Evolutionary conservation across 768 basidiomycete species (phyloP).

Genomic region (Lactarius sp.): DNA sequence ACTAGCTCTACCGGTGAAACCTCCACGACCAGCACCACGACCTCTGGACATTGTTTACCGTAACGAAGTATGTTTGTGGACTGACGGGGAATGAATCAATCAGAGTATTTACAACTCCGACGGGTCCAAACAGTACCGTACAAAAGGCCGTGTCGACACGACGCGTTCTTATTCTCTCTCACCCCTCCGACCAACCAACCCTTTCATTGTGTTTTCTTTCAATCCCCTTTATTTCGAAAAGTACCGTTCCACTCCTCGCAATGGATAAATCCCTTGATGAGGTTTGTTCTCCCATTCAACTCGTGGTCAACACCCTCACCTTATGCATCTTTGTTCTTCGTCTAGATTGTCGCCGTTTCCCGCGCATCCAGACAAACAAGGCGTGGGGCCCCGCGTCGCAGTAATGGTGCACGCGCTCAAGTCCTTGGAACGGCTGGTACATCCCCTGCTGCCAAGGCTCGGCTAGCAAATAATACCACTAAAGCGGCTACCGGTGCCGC

Average conservation of each 20-base stretch:
- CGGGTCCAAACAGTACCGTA: conserved; percentile 12
- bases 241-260: conserved; percentile 20
- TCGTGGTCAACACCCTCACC: conserved; percentile 28
- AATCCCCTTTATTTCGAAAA: neutral
- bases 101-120: conserved; percentile 26
- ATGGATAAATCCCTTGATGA: conserved; percentile 88
- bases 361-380: conserved; percentile 37
- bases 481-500: conserved; percentile 36
- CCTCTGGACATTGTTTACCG: conserved; percentile 43
- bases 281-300: conserved; percentile 39
- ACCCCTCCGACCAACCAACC: conserved; percentile 11
- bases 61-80: neutral
- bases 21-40: conserved; percentile 43
- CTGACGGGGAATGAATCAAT: too few relatives aligned
- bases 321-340: conserved; percentile 26
- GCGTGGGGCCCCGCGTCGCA: conserved; percentile 41
- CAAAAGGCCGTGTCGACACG: conserved; percentile 4
- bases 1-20: conserved; percentile 50
- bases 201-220: neutral
- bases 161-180: neutral
- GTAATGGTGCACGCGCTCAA: conserved; percentile 47
- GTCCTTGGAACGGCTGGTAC: conserved; percentile 52
- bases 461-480: conserved; percentile 38
- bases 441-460: conserved; percentile 49
- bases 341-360: conserved; percentile 64